These are phyloP conservation scores for Omphalotus guepiniiformis DNA, from an alignment of 768 basidiomycete genomes.

Conservation along the genomic window DNA sequence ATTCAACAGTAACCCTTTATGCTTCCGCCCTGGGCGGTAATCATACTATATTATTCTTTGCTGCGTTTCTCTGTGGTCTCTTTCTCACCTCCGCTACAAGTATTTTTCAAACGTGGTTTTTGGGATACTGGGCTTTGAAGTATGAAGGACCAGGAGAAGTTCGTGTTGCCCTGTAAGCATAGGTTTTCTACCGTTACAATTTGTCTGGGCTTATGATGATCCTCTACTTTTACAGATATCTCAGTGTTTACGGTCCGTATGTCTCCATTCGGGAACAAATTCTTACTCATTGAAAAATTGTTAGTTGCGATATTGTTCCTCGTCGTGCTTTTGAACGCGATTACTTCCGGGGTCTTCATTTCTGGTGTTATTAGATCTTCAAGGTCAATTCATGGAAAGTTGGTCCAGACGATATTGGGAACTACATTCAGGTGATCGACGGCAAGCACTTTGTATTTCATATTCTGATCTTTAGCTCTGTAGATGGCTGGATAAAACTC, in stretches of 20 bases:
- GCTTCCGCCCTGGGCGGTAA: constrained; percentile 12
- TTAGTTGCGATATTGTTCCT: constrained; percentile 9
- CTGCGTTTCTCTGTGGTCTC: constrained; percentile 15
- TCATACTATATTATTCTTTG: constrained; percentile 13
- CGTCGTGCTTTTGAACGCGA: constrained; percentile 28
- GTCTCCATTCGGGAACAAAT: no score
- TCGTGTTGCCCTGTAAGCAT: constrained; percentile 9
- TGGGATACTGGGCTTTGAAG: constrained; percentile 15
- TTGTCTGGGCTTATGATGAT: constrained; percentile 7
- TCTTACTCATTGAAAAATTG: no score
- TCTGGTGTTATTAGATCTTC: constrained; percentile 34
- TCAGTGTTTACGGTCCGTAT: no score
- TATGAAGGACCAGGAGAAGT: constrained; percentile 20
- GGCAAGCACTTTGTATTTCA: constrained; percentile 39
- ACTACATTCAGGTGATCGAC: constrained; percentile 53
- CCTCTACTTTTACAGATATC: not conserved
- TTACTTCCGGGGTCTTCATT: constrained; percentile 21
- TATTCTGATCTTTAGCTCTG: constrained; percentile 13
- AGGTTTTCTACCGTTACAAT: constrained; percentile 8
- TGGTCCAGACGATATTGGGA: constrained; percentile 50
- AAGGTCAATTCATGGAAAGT: constrained; percentile 35
- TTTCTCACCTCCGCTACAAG: constrained; percentile 14
- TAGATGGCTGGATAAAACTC: constrained; percentile 48
- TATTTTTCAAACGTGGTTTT: constrained; percentile 16
- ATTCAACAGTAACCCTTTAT: constrained; percentile 16